Percentiles rank a stretch among this genome's conserved stretches.
These are phyloP conservation scores for Talinum fruticosum DNA, from an alignment of 148 eudicot genomes.

Conservation along the genomic window DNA sequence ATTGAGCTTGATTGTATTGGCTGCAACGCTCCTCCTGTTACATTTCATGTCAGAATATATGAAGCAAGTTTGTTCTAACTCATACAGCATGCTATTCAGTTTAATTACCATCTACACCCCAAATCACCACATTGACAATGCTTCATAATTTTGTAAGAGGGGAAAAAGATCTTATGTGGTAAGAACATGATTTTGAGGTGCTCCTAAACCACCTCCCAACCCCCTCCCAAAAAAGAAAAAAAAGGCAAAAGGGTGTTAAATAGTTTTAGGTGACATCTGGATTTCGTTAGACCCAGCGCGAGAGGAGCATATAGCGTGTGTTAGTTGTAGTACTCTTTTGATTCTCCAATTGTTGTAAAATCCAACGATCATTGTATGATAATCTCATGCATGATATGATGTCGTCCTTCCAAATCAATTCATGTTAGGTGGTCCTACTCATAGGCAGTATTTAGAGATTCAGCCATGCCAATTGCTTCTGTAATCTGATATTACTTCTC, in stretches of 20 bases:
- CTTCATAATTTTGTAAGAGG: not conserved
- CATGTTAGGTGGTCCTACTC: conserved; percentile 21
- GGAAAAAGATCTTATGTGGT: not conserved
- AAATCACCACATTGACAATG: not conserved
- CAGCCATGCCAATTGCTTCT: not conserved
- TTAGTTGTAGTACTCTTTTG: not conserved
- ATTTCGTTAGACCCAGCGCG: not conserved
- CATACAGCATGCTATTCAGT: conserved; percentile 1
- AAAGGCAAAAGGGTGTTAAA: not conserved
- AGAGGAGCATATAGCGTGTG: not conserved
- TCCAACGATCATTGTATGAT: conserved; percentile 9
- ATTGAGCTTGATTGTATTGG: conserved; percentile 28
- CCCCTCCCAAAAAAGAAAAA: not conserved
- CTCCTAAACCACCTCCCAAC: not conserved
- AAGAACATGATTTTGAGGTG: not conserved
- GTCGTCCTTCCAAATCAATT: not conserved
- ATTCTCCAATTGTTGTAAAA: conserved; percentile 18
- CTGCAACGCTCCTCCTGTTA: conserved; percentile 26
- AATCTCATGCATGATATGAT: conserved; percentile 14
- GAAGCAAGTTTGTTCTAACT: conserved; percentile 23
- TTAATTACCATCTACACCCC: not conserved
- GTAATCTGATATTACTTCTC: conserved; percentile 3
- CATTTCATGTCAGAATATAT: conserved; percentile 25
- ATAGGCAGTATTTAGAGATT: conserved; percentile 4
- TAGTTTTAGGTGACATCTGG: not conserved